Evolutionary conservation across 192 early-diverging fungal genomes (phyloP), one percentile per base, ranked within the genome.

Genomic region (Umbelopsis isabellina): DNA sequence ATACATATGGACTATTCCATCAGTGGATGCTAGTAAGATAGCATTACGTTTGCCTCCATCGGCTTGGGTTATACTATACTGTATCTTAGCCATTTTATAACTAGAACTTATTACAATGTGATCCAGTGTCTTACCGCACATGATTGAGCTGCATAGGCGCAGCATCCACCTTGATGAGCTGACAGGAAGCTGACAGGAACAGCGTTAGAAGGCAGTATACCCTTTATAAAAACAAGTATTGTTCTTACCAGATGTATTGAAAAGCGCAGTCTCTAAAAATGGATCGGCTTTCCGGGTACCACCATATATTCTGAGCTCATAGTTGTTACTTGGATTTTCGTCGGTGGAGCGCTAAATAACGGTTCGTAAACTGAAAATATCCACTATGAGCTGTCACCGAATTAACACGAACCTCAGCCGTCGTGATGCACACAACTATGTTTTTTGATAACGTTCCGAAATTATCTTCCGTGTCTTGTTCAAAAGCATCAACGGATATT

Each of bases 71-170:
- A 61, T n/a, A 22, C 30, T 67, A 18, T n/a, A 65, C 20, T 21
- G 20, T 49, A 52, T 8, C 22, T 33, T 1, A 35, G 9, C 5
- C 20, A 2, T 20, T 25, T 4, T 9, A 41, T 21, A 46, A 45
- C 20, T n/a, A 49, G 22, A 7, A 27, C 13, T 30, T 3, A 25
- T 41, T 45, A 45, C 16, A 48, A 66, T n/a, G 5, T 48, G 23
- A 12, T 30, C 30, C 51, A 21, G 21, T 22, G 51, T 13, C 27
- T 74, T 75, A 79, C 78, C 51, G 37, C 0, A 70, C 58, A 46
- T 79, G 78, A 25, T 70, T 58, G 23, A 79, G 37, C 11, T 79
- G 78, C 78, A 79, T 79, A 13, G 78, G 78, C 20, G 78, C 70
- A 53, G 51, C 13, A 30, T 41, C 50, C 13, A 79, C 47, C 1